Evolutionary conservation across 768 basidiomycete genomes (phyloP).

Genomic region (Grammothele lineata): DNA sequence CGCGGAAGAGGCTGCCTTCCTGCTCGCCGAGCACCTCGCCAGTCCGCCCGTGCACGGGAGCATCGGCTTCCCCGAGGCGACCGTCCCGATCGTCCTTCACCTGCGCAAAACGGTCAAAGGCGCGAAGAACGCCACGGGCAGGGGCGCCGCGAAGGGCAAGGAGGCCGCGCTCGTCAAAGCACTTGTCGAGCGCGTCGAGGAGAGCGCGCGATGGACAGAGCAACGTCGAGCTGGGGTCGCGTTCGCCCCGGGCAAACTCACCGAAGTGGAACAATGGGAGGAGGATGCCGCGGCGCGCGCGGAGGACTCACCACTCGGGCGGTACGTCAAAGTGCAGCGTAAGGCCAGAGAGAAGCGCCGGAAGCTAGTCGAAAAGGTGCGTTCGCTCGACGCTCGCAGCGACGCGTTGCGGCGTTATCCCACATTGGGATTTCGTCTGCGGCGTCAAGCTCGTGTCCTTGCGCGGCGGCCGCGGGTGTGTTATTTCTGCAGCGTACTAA

Average conservation of each 20-base stretch:
- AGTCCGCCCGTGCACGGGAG: constrained; percentile 69
- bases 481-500: background rate
- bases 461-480: background rate
- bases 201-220: constrained; percentile 77
- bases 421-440: background rate
- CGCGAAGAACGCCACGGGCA: constrained; percentile 32
- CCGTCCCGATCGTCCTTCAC: constrained; percentile 69
- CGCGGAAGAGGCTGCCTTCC: constrained; percentile 74
- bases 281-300: constrained; percentile 48
- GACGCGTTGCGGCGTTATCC: background rate
- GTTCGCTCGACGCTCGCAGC: constrained; percentile 10
- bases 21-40: constrained; percentile 80
- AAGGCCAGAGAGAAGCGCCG: constrained; percentile 76
- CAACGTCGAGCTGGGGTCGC: constrained; percentile 59
- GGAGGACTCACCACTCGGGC: constrained; percentile 73
- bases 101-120: constrained; percentile 74
- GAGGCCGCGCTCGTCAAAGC: constrained; percentile 63
- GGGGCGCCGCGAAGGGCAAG: constrained; percentile 35
- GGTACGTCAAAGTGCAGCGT: constrained; percentile 74
- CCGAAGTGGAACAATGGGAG: constrained; percentile 75
- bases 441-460: background rate
- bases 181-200: constrained; percentile 84
- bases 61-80: constrained; percentile 92
- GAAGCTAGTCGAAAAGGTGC: constrained; percentile 71
- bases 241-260: constrained; percentile 71